Conservation (phyloP, 371 early-diverging fungal genomes). For the Mortierella sp. region DNA sequence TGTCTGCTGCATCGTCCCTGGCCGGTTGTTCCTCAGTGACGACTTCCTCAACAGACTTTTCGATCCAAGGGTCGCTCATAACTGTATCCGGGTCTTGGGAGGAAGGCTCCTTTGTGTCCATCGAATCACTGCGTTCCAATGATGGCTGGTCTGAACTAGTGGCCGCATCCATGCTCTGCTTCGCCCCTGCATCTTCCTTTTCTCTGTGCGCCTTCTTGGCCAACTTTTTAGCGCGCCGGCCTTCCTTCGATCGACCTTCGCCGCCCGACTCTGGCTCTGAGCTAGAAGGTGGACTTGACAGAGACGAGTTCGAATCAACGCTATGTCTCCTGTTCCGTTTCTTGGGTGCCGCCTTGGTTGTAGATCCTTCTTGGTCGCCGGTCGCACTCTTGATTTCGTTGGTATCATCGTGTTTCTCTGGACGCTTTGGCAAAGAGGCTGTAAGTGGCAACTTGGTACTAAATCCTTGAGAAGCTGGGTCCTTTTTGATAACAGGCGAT, state of each 20-base stretch:
- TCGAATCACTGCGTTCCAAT: neutral
- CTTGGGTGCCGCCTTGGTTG: slow-evolving; percentile 18
- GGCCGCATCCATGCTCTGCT: neutral
- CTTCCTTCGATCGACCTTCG: slow-evolving; percentile 7
- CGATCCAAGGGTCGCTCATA: too few species aligned
- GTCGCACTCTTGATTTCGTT: neutral
- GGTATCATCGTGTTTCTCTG: neutral
- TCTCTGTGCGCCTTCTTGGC: slow-evolving; percentile 28
- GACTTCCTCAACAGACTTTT: too few species aligned
- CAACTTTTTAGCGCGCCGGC: slow-evolving; percentile 38
- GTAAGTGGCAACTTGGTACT: neutral
- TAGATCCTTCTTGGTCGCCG: neutral
- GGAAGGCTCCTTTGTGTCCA: slow-evolving; percentile 1
- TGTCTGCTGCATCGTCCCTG: too few species aligned
- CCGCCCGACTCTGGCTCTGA: slow-evolving; percentile 38
- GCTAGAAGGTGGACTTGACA: slow-evolving; percentile 47
- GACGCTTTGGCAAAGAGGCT: neutral
- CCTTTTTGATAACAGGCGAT: slow-evolving; percentile 11
- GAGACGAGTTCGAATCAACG: slow-evolving; percentile 41
- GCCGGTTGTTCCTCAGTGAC: too few species aligned
- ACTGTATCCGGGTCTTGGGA: too few species aligned
- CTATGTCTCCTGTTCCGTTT: slow-evolving; percentile 42
- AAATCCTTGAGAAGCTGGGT: neutral
- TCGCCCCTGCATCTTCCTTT: neutral
- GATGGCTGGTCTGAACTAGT: neutral